These are phyloP conservation scores for Ceratobasidium sp. DNA, from an alignment of 1,284 basidiomycete species.

Conservation along the genomic window DNA sequence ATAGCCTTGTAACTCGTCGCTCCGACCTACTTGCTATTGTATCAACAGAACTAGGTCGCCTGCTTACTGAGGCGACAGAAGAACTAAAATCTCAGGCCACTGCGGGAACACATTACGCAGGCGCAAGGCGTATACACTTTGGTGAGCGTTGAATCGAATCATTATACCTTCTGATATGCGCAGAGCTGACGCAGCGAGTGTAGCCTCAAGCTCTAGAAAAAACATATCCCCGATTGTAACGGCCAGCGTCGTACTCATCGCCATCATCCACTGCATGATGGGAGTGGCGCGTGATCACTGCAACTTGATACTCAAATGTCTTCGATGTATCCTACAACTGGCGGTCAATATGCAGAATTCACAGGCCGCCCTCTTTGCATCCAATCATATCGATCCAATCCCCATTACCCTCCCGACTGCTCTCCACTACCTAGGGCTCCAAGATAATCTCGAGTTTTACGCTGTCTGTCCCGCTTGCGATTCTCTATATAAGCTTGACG, in stretches of 20 bases:
- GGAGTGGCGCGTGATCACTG: constrained; percentile 4
- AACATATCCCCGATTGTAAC: not conserved
- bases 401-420: not conserved
- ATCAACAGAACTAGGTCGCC: not conserved
- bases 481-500: not conserved
- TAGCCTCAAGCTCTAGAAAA: not conserved
- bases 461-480: not conserved
- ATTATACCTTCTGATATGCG: no score
- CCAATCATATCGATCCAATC: not conserved
- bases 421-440: not conserved
- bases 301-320: not conserved
- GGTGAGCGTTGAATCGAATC: no score
- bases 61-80: not conserved
- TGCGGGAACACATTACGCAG: not conserved
- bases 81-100: not conserved
- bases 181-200: no score
- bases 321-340: not conserved
- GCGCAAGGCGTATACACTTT: not conserved
- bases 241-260: not conserved
- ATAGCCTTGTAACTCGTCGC: not conserved
- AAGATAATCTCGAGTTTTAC: not conserved
- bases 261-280: constrained; percentile 3
- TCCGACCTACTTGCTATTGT: not conserved
- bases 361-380: not conserved
- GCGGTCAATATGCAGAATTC: not conserved